Percentiles rank a stretch among this genome's conserved stretches.
Evolutionary conservation across 78 protist genomes (phyloP).

Genomic region (Polysphondylium violaceum): DNA sequence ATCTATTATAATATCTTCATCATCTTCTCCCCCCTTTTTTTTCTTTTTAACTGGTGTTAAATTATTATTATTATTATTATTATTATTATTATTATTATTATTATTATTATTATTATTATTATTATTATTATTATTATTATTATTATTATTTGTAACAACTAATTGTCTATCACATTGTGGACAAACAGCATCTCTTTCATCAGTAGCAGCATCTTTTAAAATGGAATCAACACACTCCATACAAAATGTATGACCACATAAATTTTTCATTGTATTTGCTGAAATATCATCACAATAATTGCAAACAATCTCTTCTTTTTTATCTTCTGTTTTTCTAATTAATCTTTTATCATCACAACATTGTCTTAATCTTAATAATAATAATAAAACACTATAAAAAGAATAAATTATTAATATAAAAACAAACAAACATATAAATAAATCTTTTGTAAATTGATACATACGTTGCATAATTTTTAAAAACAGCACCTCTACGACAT

Average conservation of each 20-base stretch:
- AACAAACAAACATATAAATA: neutral
- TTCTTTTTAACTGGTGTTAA: too few relatives aligned
- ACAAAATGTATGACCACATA: slow-evolving; percentile 31
- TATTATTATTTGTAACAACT: neutral
- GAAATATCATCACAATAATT: slow-evolving; percentile 4
- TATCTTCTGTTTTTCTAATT: neutral
- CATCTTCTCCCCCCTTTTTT: too few relatives aligned
- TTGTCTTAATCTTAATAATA: slow-evolving; percentile 47
- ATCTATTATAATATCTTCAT: too few relatives aligned
- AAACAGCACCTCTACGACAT: neutral
- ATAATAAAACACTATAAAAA: slow-evolving; percentile 25
- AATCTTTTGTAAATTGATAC: neutral
- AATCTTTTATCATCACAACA: slow-evolving; percentile 50
- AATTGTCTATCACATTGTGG: neutral
- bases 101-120: slow-evolving; percentile 4
- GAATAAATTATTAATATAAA: neutral
- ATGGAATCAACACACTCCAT: slow-evolving; percentile 7
- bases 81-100: slow-evolving; percentile 1
- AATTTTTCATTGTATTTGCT: neutral
- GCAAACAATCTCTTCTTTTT: neutral
- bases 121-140: neutral
- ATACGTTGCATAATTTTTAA: slow-evolving; percentile 52
- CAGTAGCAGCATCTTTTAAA: neutral
- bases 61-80: too few relatives aligned
- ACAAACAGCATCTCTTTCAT: neutral